Percentiles rank a stretch among this genome's conserved stretches.
phyloP scores from a whole-genome alignment of 352 stramenopile genomes.

The Globisporangium barbulae region DNA sequence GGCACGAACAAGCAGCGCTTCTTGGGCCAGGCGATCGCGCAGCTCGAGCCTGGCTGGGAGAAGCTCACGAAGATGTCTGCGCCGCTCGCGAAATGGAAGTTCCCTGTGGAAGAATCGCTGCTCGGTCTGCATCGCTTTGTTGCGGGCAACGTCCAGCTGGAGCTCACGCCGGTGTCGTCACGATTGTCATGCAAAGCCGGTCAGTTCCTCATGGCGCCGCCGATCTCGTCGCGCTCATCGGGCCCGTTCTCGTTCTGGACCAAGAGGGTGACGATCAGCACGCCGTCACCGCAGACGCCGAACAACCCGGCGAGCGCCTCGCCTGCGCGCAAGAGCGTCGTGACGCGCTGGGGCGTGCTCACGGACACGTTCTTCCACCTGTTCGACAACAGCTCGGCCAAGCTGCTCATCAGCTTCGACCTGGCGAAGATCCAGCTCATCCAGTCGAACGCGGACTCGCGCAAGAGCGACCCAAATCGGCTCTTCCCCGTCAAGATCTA shows the following conservation, averaged over 20 bases:
- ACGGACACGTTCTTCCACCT: constrained; percentile 78
- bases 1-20: constrained; percentile 53
- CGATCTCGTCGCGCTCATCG: constrained; percentile 32
- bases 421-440: constrained; percentile 80
- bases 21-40: constrained; percentile 57
- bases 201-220: constrained; percentile 67
- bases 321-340: constrained; percentile 44
- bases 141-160: constrained; percentile 49
- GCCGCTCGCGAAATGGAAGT: constrained; percentile 73
- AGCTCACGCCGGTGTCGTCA: constrained; percentile 56
- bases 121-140: constrained; percentile 68
- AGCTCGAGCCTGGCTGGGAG: constrained; percentile 70
- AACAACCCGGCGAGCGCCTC: constrained; percentile 45
- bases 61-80: constrained; percentile 28
- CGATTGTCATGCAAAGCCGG: constrained; percentile 66
- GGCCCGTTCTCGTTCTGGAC: constrained; percentile 68
- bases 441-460: constrained; percentile 33
- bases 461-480: constrained; percentile 48
- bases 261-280: constrained; percentile 36
- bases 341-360: constrained; percentile 75
- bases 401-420: constrained; percentile 65
- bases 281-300: constrained; percentile 41
- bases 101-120: constrained; percentile 69
- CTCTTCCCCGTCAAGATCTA: constrained; percentile 78
- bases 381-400: constrained; percentile 74